Conservation (phyloP, 2,329 filamentous ascomycete species). For the Trichoderma atrobrunneum region DNA sequence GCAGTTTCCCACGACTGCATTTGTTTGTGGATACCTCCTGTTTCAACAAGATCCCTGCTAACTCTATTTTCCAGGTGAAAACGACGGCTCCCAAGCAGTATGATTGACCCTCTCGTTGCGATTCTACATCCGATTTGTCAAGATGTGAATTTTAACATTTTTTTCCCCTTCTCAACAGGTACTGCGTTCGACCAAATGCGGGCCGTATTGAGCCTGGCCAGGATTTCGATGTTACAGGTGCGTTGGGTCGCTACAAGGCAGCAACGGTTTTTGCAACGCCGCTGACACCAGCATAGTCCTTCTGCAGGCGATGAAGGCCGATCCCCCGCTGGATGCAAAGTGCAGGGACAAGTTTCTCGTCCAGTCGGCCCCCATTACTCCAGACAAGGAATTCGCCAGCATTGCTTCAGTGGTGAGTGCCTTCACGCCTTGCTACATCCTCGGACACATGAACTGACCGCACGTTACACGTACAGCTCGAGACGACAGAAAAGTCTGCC, state of each 20-base stretch:
- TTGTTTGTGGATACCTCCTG: constrained; percentile 11
- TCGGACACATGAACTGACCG: background rate
- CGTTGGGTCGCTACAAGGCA: constrained; percentile 26
- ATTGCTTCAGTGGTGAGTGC: constrained; percentile 73
- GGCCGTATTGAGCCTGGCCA: constrained; percentile 89
- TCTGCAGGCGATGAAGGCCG: constrained; percentile 96
- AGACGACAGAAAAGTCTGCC: constrained; percentile 69
- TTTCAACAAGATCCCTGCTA: constrained; percentile 19
- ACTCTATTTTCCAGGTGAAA: constrained; percentile 69
- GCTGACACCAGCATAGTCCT: constrained; percentile 60
- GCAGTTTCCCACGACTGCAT: background rate
- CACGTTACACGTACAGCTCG: constrained; percentile 60
- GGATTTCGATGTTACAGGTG: constrained; percentile 90
- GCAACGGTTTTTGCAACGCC: constrained; percentile 15
- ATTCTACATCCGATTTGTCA: background rate
- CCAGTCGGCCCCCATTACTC: constrained; percentile 80
- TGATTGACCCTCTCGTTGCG: constrained; percentile 35
- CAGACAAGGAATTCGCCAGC: constrained; percentile 79
- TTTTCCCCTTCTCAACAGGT: constrained; percentile 53
- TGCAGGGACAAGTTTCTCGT: constrained; percentile 98
- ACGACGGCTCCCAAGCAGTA: constrained; percentile 99
- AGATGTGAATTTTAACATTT: background rate
- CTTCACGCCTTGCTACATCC: background rate
- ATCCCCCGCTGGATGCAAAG: constrained; percentile 79
- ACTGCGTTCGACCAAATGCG: constrained; percentile 96